Conservation (phyloP, 257 asterid species). For the Solanum raphanifolium region DNA sequence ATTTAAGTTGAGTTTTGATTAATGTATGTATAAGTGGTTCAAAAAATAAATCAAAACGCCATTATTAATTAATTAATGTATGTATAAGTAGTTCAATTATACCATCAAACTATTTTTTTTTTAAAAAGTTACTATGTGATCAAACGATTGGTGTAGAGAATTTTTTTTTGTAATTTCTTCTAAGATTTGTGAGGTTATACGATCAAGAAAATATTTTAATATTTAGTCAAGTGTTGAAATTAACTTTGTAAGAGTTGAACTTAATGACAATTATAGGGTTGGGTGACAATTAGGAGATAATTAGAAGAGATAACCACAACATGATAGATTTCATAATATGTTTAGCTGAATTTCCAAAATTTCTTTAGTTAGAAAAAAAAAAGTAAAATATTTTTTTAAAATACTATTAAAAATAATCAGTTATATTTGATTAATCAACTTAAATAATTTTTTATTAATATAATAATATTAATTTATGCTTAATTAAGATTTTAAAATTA, state of each 20-base stretch:
- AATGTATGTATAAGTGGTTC: not conserved
- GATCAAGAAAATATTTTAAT: not conserved
- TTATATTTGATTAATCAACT: not conserved
- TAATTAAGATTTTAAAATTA: not conserved
- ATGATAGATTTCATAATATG: not conserved
- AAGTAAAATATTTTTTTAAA: not conserved
- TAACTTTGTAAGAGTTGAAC: not conserved
- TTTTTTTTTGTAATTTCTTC: not conserved
- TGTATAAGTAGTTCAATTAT: not conserved
- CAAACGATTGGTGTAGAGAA: not conserved
- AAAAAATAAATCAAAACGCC: not conserved
- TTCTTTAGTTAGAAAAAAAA: not conserved
- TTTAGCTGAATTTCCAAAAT: not conserved
- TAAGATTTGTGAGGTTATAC: not conserved
- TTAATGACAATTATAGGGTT: not conserved
- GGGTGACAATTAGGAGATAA: not conserved
- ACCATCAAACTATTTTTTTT: not conserved
- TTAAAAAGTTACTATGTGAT: not conserved
- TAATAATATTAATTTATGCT: not conserved
- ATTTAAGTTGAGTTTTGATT: not conserved
- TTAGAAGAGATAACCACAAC: not conserved
- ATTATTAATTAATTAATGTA: not conserved
- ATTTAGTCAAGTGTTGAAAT: not conserved
- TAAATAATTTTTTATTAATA: not conserved
- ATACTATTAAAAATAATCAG: not conserved